Evolutionary conservation across 352 stramenopile genomes (phyloP).

Genomic region (Globisporangium abappressorium): DNA sequence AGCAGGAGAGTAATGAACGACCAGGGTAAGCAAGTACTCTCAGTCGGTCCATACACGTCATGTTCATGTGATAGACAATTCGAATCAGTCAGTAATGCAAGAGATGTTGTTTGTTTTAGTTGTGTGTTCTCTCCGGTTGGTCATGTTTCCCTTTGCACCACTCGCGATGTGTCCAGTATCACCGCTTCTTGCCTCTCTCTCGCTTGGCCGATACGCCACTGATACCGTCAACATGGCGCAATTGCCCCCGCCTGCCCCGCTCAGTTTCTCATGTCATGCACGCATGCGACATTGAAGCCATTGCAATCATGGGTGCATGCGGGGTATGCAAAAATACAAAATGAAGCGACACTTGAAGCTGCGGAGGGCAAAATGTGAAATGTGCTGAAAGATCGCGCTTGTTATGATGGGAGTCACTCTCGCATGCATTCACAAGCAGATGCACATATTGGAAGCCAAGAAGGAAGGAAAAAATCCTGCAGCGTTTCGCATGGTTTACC

Average conservation of each 20-base stretch:
- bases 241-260: neutral
- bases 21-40: neutral
- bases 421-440: neutral
- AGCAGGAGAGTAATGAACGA: neutral
- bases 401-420: neutral
- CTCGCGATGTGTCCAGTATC: neutral
- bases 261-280: neutral
- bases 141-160: neutral
- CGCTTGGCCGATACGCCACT: neutral
- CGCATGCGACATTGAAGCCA: neutral
- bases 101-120: neutral
- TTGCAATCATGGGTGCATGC: neutral
- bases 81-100: neutral
- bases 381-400: neutral
- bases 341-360: neutral
- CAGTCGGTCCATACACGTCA: neutral
- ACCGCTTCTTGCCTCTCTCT: neutral
- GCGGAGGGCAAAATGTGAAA: neutral
- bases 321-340: too few relatives aligned
- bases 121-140: neutral
- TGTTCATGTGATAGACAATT: neutral
- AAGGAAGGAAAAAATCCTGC: neutral
- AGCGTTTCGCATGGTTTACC: neutral
- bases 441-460: neutral
- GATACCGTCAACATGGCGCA: neutral